Evolutionary conservation across 345 rosid genomes (phyloP).

Genomic region (Moringa oleifera): DNA sequence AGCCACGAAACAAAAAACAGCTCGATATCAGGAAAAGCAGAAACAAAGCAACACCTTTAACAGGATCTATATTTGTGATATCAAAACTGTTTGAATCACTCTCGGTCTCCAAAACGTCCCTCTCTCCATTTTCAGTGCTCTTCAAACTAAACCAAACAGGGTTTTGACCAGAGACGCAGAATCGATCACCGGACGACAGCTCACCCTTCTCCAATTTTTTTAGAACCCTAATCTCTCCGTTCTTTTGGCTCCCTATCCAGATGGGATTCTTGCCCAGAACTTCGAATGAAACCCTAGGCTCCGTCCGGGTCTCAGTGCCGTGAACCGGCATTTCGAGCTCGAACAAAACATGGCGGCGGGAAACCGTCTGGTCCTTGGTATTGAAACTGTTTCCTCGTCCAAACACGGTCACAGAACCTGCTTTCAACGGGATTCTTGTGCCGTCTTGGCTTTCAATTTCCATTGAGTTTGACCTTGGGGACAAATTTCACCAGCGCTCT

Average conservation of each 20-base stretch:
- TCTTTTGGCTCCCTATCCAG: conserved; percentile 41
- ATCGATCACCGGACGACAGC: conserved; percentile 43
- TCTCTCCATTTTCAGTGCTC: conserved; percentile 22
- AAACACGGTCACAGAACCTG: conserved; percentile 23
- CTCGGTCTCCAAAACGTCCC: conserved; percentile 22
- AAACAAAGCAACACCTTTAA: conserved; percentile 42
- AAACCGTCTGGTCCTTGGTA: conserved; percentile 47
- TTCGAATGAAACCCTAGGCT: conserved; percentile 44
- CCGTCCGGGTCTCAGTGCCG: conserved; percentile 12
- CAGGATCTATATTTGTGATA: conserved; percentile 42
- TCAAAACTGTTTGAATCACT: conserved; percentile 26
- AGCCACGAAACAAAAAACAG: not conserved
- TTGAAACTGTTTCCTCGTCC: conserved; percentile 62
- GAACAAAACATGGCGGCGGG: conserved; percentile 58
- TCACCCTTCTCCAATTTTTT: conserved; percentile 47
- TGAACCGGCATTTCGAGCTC: conserved; percentile 16
- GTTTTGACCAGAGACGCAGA: conserved; percentile 46
- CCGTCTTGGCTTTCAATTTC: conserved; percentile 75
- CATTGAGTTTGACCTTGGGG: conserved; percentile 23
- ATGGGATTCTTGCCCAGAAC: conserved; percentile 70
- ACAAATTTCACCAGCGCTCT: too few species aligned
- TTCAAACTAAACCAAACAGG: conserved; percentile 57
- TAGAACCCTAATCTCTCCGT: conserved; percentile 31
- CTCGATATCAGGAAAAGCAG: not conserved
- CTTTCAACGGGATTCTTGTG: conserved; percentile 28